A percentile compares a stretch with the other conserved stretches of the same genome.
Conservation (phyloP, 2,329 filamentous ascomycete genomes). For the Paraconiothyrium sp. region DNA sequence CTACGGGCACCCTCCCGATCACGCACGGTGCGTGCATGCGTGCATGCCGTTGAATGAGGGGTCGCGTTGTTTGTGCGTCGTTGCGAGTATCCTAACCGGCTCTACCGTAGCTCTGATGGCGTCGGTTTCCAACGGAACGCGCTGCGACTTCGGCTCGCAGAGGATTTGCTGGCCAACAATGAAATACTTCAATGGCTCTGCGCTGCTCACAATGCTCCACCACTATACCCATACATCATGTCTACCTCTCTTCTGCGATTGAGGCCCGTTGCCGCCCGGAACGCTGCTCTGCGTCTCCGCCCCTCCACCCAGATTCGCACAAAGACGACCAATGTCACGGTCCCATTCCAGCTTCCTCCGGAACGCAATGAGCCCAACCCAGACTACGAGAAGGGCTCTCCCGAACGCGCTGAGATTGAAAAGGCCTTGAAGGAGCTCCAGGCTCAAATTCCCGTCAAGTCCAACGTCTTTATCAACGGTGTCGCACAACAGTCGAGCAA, state of each 20-base stretch:
- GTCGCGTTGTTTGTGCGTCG: too few relatives aligned
- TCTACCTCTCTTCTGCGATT: conserved; percentile 24
- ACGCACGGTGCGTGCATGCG: background rate
- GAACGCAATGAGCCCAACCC: conserved; percentile 43
- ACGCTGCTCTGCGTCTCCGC: conserved; percentile 14
- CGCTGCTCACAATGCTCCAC: conserved; percentile 4
- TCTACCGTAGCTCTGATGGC: background rate
- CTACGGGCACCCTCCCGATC: conserved; percentile 6
- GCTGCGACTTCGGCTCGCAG: conserved; percentile 11
- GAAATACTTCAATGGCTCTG: conserved; percentile 17
- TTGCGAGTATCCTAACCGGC: background rate
- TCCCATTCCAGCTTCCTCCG: conserved; percentile 40
- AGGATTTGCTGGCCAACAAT: background rate
- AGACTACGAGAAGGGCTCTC: conserved; percentile 39
- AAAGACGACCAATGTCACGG: conserved; percentile 37
- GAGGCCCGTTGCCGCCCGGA: conserved; percentile 26
- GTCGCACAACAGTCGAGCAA: conserved; percentile 34
- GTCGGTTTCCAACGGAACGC: conserved; percentile 9
- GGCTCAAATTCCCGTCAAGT: conserved; percentile 37
- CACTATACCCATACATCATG: conserved; percentile 22
- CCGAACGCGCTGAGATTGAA: conserved; percentile 37
- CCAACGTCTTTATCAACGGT: conserved; percentile 39
- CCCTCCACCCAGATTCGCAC: conserved; percentile 30
- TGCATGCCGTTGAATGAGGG: background rate
- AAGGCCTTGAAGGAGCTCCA: conserved; percentile 35